These are phyloP conservation scores for Leccinum griseonigrum DNA, from an alignment of 1,284 basidiomycete species.

Conservation along the genomic window DNA sequence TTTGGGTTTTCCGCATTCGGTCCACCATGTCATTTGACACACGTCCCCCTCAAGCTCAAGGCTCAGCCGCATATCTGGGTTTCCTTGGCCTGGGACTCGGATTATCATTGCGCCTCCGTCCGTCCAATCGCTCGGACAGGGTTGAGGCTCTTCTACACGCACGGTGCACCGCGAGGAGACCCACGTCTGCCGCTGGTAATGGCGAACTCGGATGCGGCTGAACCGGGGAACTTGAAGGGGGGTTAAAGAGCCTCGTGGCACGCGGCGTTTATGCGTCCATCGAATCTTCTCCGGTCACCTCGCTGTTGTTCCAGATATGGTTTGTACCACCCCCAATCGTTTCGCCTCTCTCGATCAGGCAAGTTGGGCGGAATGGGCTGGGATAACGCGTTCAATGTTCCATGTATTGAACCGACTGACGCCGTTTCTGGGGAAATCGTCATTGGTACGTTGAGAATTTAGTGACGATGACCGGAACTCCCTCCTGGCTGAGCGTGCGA, in stretches of 20 bases:
- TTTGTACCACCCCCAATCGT: neutral
- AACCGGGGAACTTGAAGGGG: neutral
- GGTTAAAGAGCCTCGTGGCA: constrained; percentile 7
- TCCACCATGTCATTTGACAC: constrained; percentile 3
- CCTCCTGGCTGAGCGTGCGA: neutral
- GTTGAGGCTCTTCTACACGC: neutral
- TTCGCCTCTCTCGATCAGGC: neutral
- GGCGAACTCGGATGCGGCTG: neutral
- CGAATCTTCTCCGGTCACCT: neutral
- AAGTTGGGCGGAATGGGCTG: neutral
- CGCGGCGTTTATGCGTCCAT: constrained; percentile 1
- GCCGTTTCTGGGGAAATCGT: neutral
- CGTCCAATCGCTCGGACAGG: neutral
- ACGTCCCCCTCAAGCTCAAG: neutral
- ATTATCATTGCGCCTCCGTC: neutral
- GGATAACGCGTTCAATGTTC: neutral
- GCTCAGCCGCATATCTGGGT: neutral
- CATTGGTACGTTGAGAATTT: neutral
- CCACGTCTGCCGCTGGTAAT: neutral
- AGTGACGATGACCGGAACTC: neutral
- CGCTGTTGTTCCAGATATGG: constrained; percentile 1
- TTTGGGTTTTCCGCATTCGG: constrained; percentile 17
- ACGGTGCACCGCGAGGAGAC: neutral
- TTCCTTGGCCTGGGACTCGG: neutral
- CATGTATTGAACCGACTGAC: neutral